Base-by-base conservation (phyloP, 305 asterid species). In the Rubia peregrina region DNA sequence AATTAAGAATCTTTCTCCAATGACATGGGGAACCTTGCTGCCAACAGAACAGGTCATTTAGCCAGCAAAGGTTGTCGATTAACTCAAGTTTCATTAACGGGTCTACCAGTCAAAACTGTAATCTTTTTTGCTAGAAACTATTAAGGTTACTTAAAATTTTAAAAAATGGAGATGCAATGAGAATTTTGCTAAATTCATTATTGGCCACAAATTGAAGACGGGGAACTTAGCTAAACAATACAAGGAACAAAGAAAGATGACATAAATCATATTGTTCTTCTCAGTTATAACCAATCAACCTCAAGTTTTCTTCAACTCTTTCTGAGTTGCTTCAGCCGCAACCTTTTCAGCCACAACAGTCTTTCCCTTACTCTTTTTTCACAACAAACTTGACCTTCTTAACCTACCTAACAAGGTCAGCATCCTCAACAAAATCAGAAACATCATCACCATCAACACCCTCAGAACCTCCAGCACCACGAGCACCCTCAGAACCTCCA, bases 1-100 rank as follows among this genome's bases (percentile, higher is more conserved):
- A 26, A 65, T 66, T 11, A 40, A 41, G 77, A 55, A 38, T 69
- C 72, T 69, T 66, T 9, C 41, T 6, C 16, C 42, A 33, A 36
- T 21, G 40, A 53, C 38, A 38, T 53, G 63, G 40, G 30, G n/a
- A 40, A 65, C 49, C 44, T 19, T 14, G 51, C 19, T 26, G 42
- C 7, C 8, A 1, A 65, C 38, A 42, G 16, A 64, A 51, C 21
- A 42, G 40, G 21, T 33, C 21, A 67, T n/a, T 43, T 55, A 53
- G 24, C 38, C 14, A 42, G 21, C n/a, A 59, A 19, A 5, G 8
- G 30, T 42, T 12, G 49, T 40, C 19, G 41, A 68, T 24, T n/a
- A 13, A 67, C 33, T 16, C 41, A 12, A 46, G 59, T 33, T 60
- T 60, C 41, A 40, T 24, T 61, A 24, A 33, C 41, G 5, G 11